Evolutionary conservation across 495 filamentous ascomycete species (phyloP).

Genomic region (Penicillium cataractarum): DNA sequence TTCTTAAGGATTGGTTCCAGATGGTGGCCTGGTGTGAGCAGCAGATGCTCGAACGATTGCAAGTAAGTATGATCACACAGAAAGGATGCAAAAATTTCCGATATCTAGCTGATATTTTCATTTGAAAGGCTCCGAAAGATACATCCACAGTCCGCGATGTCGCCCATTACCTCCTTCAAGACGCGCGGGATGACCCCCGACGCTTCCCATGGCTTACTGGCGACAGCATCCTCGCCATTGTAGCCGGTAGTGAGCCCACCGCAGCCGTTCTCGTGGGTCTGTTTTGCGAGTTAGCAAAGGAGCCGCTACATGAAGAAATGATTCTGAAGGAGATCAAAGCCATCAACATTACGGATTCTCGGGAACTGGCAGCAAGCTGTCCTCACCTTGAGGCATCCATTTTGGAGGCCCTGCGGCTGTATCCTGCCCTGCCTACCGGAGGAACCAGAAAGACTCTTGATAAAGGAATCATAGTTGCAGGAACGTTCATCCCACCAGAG

Average conservation of each 20-base stretch:
- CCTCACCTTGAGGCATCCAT: slow-evolving; percentile 52
- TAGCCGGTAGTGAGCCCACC: slow-evolving; percentile 27
- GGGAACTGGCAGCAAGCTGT: slow-evolving; percentile 24
- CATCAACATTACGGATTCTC: slow-evolving; percentile 12
- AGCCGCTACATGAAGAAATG: slow-evolving; percentile 12
- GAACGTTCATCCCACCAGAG: slow-evolving; percentile 29
- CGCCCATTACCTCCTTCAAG: slow-evolving; percentile 34
- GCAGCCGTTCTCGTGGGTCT: slow-evolving; percentile 18
- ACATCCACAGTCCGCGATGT: slow-evolving; percentile 19
- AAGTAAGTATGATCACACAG: neutral
- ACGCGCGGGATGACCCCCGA: slow-evolving; percentile 2
- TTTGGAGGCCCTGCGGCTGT: slow-evolving; percentile 55
- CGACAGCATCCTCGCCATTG: slow-evolving; percentile 24
- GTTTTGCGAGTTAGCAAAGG: slow-evolving; percentile 21
- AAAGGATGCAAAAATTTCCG: neutral
- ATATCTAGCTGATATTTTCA: neutral
- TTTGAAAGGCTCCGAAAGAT: slow-evolving; percentile 8
- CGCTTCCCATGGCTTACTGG: slow-evolving; percentile 19
- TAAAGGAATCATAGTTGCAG: slow-evolving; percentile 27
- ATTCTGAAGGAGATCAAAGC: slow-evolving; percentile 20
- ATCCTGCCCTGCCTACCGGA: slow-evolving; percentile 48
- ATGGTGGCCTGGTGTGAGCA: slow-evolving; percentile 27
- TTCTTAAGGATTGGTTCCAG: slow-evolving; percentile 19
- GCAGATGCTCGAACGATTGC: slow-evolving; percentile 14
- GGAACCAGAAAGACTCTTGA: slow-evolving; percentile 37